phyloP scores from a whole-genome alignment of 768 basidiomycete genomes.

The Tylopilus rubrobrunneus region DNA sequence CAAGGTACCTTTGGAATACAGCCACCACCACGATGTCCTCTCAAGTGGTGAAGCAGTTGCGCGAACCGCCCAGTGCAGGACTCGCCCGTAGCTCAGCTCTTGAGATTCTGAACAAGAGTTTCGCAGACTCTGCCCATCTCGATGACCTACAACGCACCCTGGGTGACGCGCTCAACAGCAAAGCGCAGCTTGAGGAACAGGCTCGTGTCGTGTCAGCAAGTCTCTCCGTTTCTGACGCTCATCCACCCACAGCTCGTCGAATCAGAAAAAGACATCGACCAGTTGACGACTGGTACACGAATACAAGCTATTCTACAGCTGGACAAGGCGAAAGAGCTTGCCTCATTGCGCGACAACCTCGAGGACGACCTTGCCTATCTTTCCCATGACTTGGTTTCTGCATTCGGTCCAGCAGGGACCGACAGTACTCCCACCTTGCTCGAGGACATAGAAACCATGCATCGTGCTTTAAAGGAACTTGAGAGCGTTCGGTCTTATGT shows the following conservation, averaged over 20 bases:
- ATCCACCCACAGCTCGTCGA: constrained; percentile 51
- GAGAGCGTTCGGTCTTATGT: constrained; percentile 75
- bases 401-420: constrained; percentile 39
- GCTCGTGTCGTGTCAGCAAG: constrained; percentile 36
- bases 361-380: constrained; percentile 74
- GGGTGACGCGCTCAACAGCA: constrained; percentile 37
- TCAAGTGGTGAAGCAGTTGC: constrained; percentile 43
- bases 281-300: constrained; percentile 47
- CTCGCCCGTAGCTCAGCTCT: constrained; percentile 34
- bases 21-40: constrained; percentile 34
- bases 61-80: constrained; percentile 46
- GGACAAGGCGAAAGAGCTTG: constrained; percentile 65
- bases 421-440: constrained; percentile 61
- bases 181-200: constrained; percentile 39
- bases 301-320: constrained; percentile 46
- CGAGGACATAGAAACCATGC: constrained; percentile 78
- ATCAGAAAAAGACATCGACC: constrained; percentile 47
- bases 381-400: constrained; percentile 59
- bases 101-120: constrained; percentile 42
- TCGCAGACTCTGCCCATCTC: constrained; percentile 49
- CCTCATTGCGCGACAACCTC: constrained; percentile 71
- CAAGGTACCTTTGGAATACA: neutral
- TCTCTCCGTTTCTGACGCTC: constrained; percentile 8
- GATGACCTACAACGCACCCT: constrained; percentile 43
- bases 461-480: constrained; percentile 72